Base-by-base conservation (phyloP, 1,284 basidiomycete genomes). In the Blastosporella zonata region DNA sequence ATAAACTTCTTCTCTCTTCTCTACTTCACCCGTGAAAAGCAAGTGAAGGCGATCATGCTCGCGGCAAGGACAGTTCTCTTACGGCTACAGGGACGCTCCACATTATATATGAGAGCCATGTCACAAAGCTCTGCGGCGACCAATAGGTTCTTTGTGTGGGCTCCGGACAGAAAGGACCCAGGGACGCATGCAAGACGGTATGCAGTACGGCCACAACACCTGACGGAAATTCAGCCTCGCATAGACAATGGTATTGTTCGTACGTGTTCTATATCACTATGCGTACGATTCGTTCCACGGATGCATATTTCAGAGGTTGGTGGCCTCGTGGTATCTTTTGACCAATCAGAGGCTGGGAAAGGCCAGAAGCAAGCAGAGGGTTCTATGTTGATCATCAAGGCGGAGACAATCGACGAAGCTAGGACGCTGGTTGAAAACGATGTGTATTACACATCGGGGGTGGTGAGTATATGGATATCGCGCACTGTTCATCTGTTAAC, bases 371-470 rank as follows among this genome's bases (percentile, higher is more conserved):
- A 74, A 53, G 70, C 79, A 46, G 62, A 77, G 20, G 81, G 77
- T 2, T 82, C 79, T 0, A 59, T 70, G 35, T 56, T 82, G 36
- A 69, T 82, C 35, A 65, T 74, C 43, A 69, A 79, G 55, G 74
- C 73, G 4, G 67, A 72, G 47, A 75, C 62, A 5, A 57, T 82
- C 33, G 74, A 72, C 23, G 69, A 71, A n/a, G 79, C 71, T 29
- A 71, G 62, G 57, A 67, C 67, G 48, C 55, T 74, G 39, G 64
- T 82, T n/a, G 72, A 80, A 56, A 57, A 58, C 22, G 81, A 83
- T 55, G 57, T 80, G 3, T 83, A 82, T 57, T 81, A 76, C 62
- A 78, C 68, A 12, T 67, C 68, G 50, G 71, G 71, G 34, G 80
- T 83, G 38, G 81, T 82, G 55, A 67, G 78, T 73, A 12, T 15